Percentiles rank a stretch among this genome's conserved stretches.
Evolutionary conservation across 2,329 filamentous ascomycete genomes (phyloP).

Genomic region (Phaeosphaeria sp.): DNA sequence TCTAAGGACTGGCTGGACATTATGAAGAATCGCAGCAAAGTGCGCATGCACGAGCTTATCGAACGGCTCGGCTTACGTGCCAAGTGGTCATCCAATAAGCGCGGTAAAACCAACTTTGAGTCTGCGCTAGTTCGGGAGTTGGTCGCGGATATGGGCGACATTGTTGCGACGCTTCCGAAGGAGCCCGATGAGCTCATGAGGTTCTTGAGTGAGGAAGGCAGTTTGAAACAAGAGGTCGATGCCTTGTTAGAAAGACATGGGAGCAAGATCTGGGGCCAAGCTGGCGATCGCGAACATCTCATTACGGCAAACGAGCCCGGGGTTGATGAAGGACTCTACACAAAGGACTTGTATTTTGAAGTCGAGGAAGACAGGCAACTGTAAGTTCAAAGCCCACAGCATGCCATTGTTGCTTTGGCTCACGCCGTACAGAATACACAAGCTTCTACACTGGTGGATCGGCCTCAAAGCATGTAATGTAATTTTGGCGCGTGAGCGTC

Average conservation of each 20-base stretch:
- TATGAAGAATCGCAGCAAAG: conserved; percentile 45
- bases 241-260: conserved; percentile 41
- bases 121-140: conserved; percentile 42
- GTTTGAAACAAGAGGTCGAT: conserved; percentile 39
- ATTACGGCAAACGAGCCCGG: conserved; percentile 41
- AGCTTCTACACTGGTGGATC: conserved; percentile 47
- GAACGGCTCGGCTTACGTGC: conserved; percentile 43
- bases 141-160: conserved; percentile 43
- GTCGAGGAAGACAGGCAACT: conserved; percentile 38
- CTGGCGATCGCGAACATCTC: conserved; percentile 40
- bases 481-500: conserved; percentile 43
- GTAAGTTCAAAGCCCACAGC: conserved; percentile 24
- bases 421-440: conserved; percentile 35
- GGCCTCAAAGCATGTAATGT: conserved; percentile 47
- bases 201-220: conserved; percentile 36
- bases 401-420: conserved; percentile 8
- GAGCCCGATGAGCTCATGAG: conserved; percentile 41
- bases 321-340: conserved; percentile 40
- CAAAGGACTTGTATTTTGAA: conserved; percentile 42
- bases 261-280: conserved; percentile 39
- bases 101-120: conserved; percentile 47
- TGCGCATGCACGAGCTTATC: conserved; percentile 48
- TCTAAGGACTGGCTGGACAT: conserved; percentile 47
- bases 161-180: conserved; percentile 42
- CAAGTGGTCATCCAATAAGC: conserved; percentile 48